phyloP scores from a whole-genome alignment of 179 eudicot genomes.

The Silene vulgaris region DNA sequence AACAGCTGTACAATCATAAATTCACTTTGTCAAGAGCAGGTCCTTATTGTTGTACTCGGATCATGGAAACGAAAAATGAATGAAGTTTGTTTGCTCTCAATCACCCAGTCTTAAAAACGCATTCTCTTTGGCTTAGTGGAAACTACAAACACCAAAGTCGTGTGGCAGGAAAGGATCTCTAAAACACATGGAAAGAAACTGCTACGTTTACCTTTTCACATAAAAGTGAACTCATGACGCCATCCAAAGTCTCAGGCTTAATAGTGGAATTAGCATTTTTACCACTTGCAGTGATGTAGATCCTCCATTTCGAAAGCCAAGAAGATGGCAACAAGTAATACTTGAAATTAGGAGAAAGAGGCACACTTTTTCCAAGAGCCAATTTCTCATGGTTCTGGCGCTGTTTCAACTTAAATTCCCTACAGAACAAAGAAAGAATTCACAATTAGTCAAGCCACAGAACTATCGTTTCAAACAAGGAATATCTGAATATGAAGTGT shows the following conservation, averaged over 20 bases:
- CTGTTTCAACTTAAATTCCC: slow-evolving; percentile 75
- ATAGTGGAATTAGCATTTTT: slow-evolving; percentile 48
- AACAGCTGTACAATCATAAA: too few relatives aligned
- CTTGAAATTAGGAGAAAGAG: slow-evolving; percentile 45
- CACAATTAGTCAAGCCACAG: slow-evolving; percentile 14
- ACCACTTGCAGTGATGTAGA: slow-evolving; percentile 62
- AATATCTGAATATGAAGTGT: too few relatives aligned
- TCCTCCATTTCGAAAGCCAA: slow-evolving; percentile 89
- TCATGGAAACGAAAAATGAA: too few relatives aligned
- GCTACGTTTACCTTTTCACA: slow-evolving; percentile 57
- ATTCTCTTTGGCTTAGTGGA: too few relatives aligned
- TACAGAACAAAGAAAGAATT: slow-evolving; percentile 40
- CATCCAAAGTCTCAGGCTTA: slow-evolving; percentile 60
- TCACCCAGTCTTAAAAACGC: too few relatives aligned
- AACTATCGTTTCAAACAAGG: neutral
- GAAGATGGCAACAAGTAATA: slow-evolving; percentile 81
- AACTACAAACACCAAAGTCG: neutral
- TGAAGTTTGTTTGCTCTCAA: too few relatives aligned
- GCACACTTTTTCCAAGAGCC: slow-evolving; percentile 56
- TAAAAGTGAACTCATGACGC: slow-evolving; percentile 44
- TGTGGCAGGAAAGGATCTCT: neutral
- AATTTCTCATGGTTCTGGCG: slow-evolving; percentile 88
- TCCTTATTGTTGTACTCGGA: too few relatives aligned
- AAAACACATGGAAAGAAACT: slow-evolving; percentile 11
- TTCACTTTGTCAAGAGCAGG: too few relatives aligned